Base-by-base conservation (phyloP, 1,139 yeast genomes). In the Zhuliangozyma parablackwelliae region DNA sequence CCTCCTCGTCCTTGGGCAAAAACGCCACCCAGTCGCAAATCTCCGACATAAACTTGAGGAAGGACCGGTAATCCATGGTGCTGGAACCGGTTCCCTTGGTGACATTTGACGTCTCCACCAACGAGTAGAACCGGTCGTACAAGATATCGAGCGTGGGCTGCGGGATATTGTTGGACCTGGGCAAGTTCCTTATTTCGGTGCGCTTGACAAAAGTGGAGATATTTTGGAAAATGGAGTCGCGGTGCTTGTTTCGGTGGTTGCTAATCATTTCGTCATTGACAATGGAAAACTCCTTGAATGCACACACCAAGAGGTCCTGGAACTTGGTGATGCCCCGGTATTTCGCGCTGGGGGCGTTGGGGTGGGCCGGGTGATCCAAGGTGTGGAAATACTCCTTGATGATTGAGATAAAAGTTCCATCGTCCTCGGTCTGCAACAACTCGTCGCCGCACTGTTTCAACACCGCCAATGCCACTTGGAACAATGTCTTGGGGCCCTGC, bases 381-480 rank as follows among this genome's bases (percentile, higher is more conserved):
- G 84, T 75, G 26, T 77, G 72, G 54, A 94, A 92, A 59, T 85
- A 94, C 28, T 81, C 78, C 53, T 92, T 92, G 43, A 94, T 72
- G 23, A 90, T 78, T 6, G 87, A 83, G 32, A 94, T 86, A 48
- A 94, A 89, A 46, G 83, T 79, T 3, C 98, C 97, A 55, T 94
- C 98, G 60, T 94, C 99, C 46, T 81, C 87, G 7, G 90, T 81
- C 41, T 76, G 70, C 34, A 94, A 60, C 20, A 94, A 65, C 44
- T 78, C 84, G 45, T 89, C 97, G 1, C 96, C 96, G 51, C 90
- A 90, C 31, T 90, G 70, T 46, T 90, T 79, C 38, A 94, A 62
- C 23, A 92, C 78, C 1, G 97, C 98, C 45, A 94, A 64, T 0
- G 96, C 96, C 10, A 92, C 94, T 59, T 94, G 98, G 59, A 94